Base-by-base conservation (phyloP, 108 stramenopile genomes). In the Pseudonitzschia delicatissima region DNA sequence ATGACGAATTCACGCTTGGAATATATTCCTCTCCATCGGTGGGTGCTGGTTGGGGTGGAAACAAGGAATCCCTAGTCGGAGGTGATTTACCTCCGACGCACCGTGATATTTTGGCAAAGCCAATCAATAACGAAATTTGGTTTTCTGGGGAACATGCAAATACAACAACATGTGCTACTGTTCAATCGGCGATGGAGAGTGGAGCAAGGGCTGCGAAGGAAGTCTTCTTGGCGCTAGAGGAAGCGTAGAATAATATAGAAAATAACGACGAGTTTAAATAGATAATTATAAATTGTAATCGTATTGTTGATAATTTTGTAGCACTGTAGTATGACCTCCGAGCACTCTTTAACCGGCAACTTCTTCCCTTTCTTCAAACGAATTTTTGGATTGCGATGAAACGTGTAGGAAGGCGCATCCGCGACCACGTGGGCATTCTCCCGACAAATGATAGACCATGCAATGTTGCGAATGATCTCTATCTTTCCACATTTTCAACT, bases 321-420 rank as follows among this genome's bases (percentile, higher is more conserved):
- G 15, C 40, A 42, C 40, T 42, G 15, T 11, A 42, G 15, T n/a
- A 42, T 42, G 40, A 42, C 40, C 15, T 15, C 15, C 40, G 11
- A 11, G 11, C 40, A 15, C 32, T 58, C 0, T 44, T 44, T 69
- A 82, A 33, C 80, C 80, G 25, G 80, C 75, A 36, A 82, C 72
- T 31, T 82, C 80, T 23, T 82, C 66, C 31, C 57, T 26, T 60
- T 82, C 80, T 4, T 70, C 69, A 58, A 82, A 82, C 4, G 66
- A 77, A 55, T 81, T 81, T 15, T 33, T 63, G 20, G 72, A 85
- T 8, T 71, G 76, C 7, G 80, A 78, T 15, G 79, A 79, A 6
- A 74, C 86, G 62, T 96, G 96, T 31, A 96, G 69, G 63, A 96
- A 96, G n/a, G 96, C 93, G 72, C 96, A 96, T 8, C 78, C 72